phyloP scores from a whole-genome alignment of 2,329 filamentous ascomycete species.

The Metarhizium sp. region DNA sequence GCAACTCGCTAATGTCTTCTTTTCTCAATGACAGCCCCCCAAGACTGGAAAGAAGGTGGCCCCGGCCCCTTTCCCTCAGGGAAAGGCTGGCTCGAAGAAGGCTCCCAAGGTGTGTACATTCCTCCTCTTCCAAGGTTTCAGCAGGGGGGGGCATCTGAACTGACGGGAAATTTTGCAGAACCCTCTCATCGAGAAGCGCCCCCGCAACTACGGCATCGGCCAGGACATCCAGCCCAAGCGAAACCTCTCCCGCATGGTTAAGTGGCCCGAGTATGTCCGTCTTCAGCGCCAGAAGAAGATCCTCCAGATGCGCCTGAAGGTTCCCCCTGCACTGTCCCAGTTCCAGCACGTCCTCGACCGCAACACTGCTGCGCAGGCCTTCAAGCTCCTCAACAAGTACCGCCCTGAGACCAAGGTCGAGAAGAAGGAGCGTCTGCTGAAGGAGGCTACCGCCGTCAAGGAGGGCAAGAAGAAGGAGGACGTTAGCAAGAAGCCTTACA shows the following conservation, averaged over 20 bases:
- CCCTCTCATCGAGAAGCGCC: constrained; percentile 97
- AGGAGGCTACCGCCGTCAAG: constrained; percentile 95
- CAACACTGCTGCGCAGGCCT: constrained; percentile 91
- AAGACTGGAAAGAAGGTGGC: constrained; percentile 98
- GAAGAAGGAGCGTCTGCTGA: constrained; percentile 99
- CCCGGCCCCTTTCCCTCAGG: constrained; percentile 89
- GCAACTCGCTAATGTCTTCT: constrained; percentile 92
- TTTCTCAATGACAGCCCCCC: constrained; percentile 99
- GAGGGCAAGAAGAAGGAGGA: constrained; percentile 99
- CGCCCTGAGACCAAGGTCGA: constrained; percentile 96
- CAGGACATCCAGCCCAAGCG: constrained; percentile 96
- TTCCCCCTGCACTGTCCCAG: constrained; percentile 92
- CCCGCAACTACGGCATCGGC: constrained; percentile 96
- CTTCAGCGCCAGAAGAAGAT: constrained; percentile 94
- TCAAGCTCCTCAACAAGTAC: constrained; percentile 99
- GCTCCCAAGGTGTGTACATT: constrained; percentile 74
- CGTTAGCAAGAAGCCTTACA: constrained; percentile 99
- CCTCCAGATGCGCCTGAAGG: constrained; percentile 96
- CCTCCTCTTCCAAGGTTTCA: background rate
- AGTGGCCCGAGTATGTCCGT: constrained; percentile 98
- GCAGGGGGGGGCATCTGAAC: background rate
- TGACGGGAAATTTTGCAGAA: constrained; percentile 49
- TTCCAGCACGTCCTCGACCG: constrained; percentile 96
- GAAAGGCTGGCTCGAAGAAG: constrained; percentile 91
- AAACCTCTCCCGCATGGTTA: constrained; percentile 96